These are phyloP conservation scores for Sclerotinia minor DNA, from an alignment of 2,329 filamentous ascomycete species.

Conservation along the genomic window DNA sequence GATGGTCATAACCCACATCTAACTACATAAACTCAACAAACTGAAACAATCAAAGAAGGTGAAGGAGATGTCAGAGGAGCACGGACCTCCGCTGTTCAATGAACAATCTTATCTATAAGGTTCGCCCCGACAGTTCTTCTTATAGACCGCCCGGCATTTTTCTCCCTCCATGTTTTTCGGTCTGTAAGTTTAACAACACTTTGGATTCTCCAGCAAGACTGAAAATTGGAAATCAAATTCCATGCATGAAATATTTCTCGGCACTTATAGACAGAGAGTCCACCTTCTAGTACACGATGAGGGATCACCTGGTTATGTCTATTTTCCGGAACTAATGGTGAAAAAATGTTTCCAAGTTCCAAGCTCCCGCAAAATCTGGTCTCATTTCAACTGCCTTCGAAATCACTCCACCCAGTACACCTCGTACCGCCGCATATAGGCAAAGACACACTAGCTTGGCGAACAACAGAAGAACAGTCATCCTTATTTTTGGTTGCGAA, in stretches of 20 bases:
- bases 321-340: not conserved
- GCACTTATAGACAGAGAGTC: not conserved
- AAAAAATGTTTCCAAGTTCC: too few relatives aligned
- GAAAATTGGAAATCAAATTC: not conserved
- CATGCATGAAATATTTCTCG: not conserved
- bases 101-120: not conserved
- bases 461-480: not conserved
- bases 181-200: not conserved
- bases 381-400: not conserved
- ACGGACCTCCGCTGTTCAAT: constrained; percentile 1
- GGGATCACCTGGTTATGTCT: not conserved
- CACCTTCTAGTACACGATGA: not conserved
- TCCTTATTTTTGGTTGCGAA: not conserved
- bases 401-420: not conserved
- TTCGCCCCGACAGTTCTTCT: not conserved
- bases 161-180: not conserved
- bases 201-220: not conserved
- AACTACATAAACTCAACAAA: not conserved
- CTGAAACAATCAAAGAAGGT: not conserved
- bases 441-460: not conserved
- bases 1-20: not conserved
- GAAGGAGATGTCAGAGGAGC: not conserved
- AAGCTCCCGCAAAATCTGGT: too few relatives aligned
- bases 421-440: too few relatives aligned
- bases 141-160: not conserved